Base-by-base conservation (phyloP, 495 filamentous ascomycete genomes). In the Hypoxylon intermedium region DNA sequence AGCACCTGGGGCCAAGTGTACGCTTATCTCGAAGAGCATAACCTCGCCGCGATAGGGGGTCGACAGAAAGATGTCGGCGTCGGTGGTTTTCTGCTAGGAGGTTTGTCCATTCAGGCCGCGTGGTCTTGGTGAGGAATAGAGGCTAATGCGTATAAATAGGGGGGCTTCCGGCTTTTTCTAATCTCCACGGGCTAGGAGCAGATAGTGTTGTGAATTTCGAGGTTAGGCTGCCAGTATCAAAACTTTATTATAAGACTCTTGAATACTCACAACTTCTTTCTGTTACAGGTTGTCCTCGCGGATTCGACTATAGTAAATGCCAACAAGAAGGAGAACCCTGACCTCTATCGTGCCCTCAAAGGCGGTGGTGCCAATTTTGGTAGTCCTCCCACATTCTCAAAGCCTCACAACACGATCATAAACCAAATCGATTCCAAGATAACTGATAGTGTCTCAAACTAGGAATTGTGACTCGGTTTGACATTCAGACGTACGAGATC, bases 351-450 rank as follows among this genome's bases (percentile, higher is more conserved):
- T 34, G 81, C 81, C 1, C 71, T 84, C 9, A 79, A 81, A 36
- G 82, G 81, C 3, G 81, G 80, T 3, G 52, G 65, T 1, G 75
- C 73, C 53, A 83, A 82, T 61, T 81, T 83, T 53, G 81, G 79
- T 0, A 74, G 6, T n/a, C n/a, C n/a, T n/a, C n/a, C n/a, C n/a
- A n/a, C n/a, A n/a, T n/a, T n/a, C n/a, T n/a, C n/a, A n/a, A n/a
- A n/a, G n/a, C n/a, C n/a, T n/a, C n/a, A n/a, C n/a, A n/a, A n/a
- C n/a, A n/a, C n/a, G n/a, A n/a, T n/a, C n/a, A n/a, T n/a, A n/a
- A n/a, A n/a, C n/a, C n/a, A n/a, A n/a, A n/a, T n/a, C n/a, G n/a
- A n/a, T n/a, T n/a, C n/a, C n/a, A n/a, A n/a, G n/a, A n/a, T n/a
- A n/a, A n/a, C n/a, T 30, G 26, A 30, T 30, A 30, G 26, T 5